phyloP scores from a whole-genome alignment of 495 filamentous ascomycete species.

The Pseudoneurospora amorphoporcata region DNA sequence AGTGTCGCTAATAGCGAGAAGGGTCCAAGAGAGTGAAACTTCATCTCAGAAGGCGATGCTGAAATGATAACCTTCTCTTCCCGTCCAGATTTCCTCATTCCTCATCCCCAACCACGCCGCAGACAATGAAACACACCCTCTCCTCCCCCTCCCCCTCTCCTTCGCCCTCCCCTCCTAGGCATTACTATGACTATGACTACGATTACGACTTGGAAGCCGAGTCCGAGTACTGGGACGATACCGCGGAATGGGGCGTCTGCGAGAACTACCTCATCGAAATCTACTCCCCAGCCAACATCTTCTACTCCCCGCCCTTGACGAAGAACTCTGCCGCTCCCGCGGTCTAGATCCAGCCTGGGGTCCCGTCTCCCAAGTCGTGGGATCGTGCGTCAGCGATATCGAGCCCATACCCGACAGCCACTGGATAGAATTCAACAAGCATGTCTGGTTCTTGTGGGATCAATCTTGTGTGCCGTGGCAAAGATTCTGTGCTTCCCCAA shows the following conservation, averaged over 20 bases:
- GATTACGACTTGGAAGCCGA: no score
- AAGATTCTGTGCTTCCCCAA: background rate
- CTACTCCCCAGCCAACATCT: background rate
- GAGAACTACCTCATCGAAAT: background rate
- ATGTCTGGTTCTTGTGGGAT: background rate
- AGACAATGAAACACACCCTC: background rate
- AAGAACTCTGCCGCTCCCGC: background rate
- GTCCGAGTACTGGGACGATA: no score
- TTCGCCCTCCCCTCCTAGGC: background rate
- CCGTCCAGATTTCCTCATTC: background rate
- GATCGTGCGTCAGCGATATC: background rate
- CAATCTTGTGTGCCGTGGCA: background rate
- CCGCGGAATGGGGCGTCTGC: background rate
- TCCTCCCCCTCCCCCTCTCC: background rate
- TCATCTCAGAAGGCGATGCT: no score
- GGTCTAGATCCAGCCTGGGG: background rate
- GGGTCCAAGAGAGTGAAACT: background rate
- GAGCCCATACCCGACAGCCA: background rate
- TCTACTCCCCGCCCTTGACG: background rate
- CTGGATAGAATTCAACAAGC: background rate
- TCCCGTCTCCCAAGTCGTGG: background rate
- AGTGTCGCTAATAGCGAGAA: background rate
- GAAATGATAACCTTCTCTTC: background rate
- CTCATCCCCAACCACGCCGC: background rate
- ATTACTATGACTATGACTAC: background rate